phyloP scores from a whole-genome alignment of 2,329 filamentous ascomycete genomes.

The Alternaria incomplexa region DNA sequence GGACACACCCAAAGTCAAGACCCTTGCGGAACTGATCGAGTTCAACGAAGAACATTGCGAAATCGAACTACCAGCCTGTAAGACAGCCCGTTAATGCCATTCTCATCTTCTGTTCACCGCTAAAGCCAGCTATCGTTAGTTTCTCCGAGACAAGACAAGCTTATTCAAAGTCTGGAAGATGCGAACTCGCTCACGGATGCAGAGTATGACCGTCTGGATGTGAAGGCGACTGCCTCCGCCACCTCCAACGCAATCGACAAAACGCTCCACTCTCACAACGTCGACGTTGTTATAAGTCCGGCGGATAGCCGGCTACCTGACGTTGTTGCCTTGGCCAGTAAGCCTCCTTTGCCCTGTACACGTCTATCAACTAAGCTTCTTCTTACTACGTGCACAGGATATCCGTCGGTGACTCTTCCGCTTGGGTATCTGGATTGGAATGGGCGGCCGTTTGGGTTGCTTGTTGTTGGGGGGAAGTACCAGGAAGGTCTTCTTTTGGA shows the following conservation, averaged over 20 bases:
- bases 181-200: background rate
- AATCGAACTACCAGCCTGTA: background rate
- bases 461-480: background rate
- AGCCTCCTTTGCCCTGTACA: too few relatives aligned
- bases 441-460: background rate
- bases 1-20: background rate
- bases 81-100: fast-evolving
- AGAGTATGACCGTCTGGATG: background rate
- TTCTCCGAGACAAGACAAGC: fast-evolving
- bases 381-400: background rate
- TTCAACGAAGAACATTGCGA: background rate
- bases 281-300: background rate
- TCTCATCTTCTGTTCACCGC: fast-evolving
- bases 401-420: background rate
- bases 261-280: fast-evolving
- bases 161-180: fast-evolving
- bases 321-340: background rate
- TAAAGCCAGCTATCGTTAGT: fast-evolving
- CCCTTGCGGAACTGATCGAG: fast-evolving
- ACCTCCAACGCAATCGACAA: background rate
- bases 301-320: background rate
- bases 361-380: background rate
- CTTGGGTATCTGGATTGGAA: background rate
- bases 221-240: fast-evolving
- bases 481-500: fast-evolving